These are phyloP conservation scores for Cystofilobasidium ferigula DNA, from an alignment of 768 basidiomycete genomes.

Conservation along the genomic window DNA sequence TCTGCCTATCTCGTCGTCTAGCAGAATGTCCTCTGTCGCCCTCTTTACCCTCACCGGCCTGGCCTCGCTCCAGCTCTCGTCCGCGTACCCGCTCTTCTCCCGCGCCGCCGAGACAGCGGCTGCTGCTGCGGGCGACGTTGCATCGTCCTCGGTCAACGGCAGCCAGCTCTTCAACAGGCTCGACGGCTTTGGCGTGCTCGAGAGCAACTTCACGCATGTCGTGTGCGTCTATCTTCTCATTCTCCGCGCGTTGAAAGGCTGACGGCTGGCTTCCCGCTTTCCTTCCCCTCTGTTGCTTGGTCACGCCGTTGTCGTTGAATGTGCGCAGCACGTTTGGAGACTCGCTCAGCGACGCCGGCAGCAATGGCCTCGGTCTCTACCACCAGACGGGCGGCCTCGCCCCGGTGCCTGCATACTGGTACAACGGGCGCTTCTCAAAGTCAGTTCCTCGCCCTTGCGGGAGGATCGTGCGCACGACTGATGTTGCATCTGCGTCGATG, in stretches of 20 bases:
- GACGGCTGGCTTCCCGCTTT: neutral
- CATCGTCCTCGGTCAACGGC: neutral
- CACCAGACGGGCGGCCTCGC: neutral
- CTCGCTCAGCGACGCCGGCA: neutral
- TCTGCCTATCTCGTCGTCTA: too few relatives aligned
- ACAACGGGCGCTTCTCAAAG: neutral
- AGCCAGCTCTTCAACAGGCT: neutral
- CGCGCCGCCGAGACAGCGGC: too few relatives aligned
- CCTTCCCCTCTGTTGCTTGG: neutral
- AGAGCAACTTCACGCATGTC: neutral
- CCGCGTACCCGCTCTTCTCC: too few relatives aligned
- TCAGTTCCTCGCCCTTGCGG: neutral
- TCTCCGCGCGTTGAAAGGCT: neutral
- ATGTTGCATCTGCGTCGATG: too few relatives aligned
- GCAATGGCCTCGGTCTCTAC: neutral
- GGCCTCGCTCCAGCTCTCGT: too few relatives aligned
- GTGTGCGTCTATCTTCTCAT: neutral
- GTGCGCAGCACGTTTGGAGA: neutral
- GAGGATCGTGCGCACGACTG: too few relatives aligned
- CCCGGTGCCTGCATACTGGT: neutral
- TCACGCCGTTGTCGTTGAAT: too few relatives aligned
- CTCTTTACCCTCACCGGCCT: too few relatives aligned
- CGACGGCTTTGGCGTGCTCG: neutral
- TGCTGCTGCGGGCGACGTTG: too few relatives aligned
- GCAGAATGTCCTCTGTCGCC: too few relatives aligned